Percentiles rank a stretch among this genome's conserved stretches.
Conservation (phyloP, 768 basidiomycete genomes). For the Phanerodontia chrysosporium region DNA sequence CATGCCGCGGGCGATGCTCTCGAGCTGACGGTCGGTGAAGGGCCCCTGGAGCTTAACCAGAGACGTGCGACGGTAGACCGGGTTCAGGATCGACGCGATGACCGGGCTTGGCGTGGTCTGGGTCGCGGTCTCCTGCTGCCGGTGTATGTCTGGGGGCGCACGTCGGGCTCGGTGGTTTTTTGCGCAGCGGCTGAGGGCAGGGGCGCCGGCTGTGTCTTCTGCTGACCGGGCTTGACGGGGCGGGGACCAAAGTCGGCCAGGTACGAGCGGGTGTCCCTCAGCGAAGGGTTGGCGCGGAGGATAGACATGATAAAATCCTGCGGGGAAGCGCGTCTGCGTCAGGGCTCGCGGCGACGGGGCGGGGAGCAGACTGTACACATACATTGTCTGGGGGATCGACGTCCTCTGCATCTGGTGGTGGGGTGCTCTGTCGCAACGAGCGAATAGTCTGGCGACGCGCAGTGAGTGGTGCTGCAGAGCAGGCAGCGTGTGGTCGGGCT, state of each 20-base stretch:
- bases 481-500: conserved; percentile 2
- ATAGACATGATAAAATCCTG: conserved; percentile 98
- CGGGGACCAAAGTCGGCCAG: conserved; percentile 85
- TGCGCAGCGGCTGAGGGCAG: conserved; percentile 20
- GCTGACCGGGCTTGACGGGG: conserved; percentile 30
- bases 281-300: conserved; percentile 86
- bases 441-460: conserved; percentile 22
- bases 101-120: conserved; percentile 41
- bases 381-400: conserved; percentile 28
- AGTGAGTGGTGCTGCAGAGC: background rate
- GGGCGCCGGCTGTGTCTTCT: conserved; percentile 25
- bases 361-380: background rate
- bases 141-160: conserved; percentile 27
- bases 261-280: conserved; percentile 87
- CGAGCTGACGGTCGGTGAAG: conserved; percentile 87
- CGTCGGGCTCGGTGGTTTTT: conserved; percentile 24
- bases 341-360: background rate
- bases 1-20: conserved; percentile 90
- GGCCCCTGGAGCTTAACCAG: conserved; percentile 97
- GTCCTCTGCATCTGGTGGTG: conserved; percentile 21
- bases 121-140: conserved; percentile 21
- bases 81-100: conserved; percentile 76
- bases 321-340: background rate
- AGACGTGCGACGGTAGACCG: conserved; percentile 80
- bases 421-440: conserved; percentile 16